Evolutionary conservation across 139 green algal genomes (phyloP).

Genomic region (Haematococcus lacustris): DNA sequence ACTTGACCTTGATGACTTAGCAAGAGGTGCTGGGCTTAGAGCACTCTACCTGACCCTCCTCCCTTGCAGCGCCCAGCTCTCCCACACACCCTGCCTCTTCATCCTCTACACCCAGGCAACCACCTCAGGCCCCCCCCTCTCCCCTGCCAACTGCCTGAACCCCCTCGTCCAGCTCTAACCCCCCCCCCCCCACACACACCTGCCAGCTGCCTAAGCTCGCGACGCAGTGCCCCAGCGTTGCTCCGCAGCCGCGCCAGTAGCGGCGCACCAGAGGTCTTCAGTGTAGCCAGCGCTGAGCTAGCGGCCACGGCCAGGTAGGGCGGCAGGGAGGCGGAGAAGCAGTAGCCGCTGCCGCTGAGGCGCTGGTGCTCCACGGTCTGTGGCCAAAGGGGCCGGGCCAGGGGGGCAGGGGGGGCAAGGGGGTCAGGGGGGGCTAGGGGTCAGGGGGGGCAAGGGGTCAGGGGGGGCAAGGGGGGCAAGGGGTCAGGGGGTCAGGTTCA

Average conservation of each 20-base stretch:
- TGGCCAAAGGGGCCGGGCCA: background rate
- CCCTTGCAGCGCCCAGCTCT: background rate
- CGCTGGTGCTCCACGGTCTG: slow-evolving; percentile 91
- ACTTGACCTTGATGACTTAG: background rate
- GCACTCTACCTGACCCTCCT: background rate
- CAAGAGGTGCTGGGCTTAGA: background rate
- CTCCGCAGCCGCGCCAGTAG: slow-evolving; percentile 12
- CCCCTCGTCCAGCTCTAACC: background rate
- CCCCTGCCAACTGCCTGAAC: background rate
- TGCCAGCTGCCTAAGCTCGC: slow-evolving; percentile 31
- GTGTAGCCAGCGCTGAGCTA: background rate
- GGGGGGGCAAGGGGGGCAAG: background rate
- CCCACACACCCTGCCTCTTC: background rate
- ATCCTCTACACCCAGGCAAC: background rate
- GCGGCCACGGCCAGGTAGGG: slow-evolving; percentile 81
- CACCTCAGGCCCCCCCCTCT: background rate
- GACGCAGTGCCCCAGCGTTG: slow-evolving; percentile 36
- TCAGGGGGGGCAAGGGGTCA: background rate
- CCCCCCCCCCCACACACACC: slow-evolving; percentile 10
- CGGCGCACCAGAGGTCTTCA: background rate
- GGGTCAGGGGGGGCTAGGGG: background rate
- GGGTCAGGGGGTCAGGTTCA: background rate
- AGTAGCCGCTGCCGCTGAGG: slow-evolving; percentile 84
- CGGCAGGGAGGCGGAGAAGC: slow-evolving; percentile 91
- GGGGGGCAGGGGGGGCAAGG: background rate